These are phyloP conservation scores for Sphaerulina musiva DNA, from an alignment of 2,329 filamentous ascomycete genomes.

Conservation along the genomic window DNA sequence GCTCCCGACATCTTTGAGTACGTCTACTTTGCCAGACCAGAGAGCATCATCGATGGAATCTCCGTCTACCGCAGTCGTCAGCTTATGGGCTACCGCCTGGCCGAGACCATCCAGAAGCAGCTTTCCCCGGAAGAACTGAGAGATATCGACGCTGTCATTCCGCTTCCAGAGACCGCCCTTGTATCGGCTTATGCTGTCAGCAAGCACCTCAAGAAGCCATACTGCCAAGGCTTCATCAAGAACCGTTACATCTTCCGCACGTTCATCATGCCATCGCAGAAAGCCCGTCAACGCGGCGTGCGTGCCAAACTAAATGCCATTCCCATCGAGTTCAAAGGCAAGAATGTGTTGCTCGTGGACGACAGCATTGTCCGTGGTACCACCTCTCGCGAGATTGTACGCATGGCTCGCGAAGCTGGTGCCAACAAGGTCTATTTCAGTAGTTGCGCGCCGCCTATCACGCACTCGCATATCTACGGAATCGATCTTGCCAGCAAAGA, in stretches of 20 bases:
- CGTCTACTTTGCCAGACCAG: constrained; percentile 79
- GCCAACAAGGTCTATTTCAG: constrained; percentile 78
- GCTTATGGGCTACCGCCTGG: constrained; percentile 79
- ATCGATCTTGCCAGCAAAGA: constrained; percentile 66
- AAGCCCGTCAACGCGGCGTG: constrained; percentile 73
- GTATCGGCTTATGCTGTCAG: constrained; percentile 72
- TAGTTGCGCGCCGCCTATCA: constrained; percentile 75
- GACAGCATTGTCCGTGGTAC: constrained; percentile 86
- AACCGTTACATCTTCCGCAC: constrained; percentile 85
- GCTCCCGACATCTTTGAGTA: constrained; percentile 83
- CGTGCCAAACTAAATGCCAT: constrained; percentile 86
- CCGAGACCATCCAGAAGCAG: constrained; percentile 60
- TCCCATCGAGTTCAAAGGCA: constrained; percentile 72
- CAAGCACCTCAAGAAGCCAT: constrained; percentile 67
- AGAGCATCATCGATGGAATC: constrained; percentile 79
- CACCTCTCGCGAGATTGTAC: constrained; percentile 70
- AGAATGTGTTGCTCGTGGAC: constrained; percentile 77
- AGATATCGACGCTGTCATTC: constrained; percentile 78
- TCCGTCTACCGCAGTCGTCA: constrained; percentile 77
- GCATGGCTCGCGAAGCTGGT: constrained; percentile 77
- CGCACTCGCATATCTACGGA: constrained; percentile 77
- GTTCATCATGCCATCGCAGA: constrained; percentile 81
- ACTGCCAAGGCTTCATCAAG: constrained; percentile 78
- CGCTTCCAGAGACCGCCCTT: constrained; percentile 76
- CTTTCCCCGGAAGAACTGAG: constrained; percentile 63